These are phyloP conservation scores for Picea sitchensis DNA, from an alignment of 75 land plant genomes.

Conservation along the genomic window DNA sequence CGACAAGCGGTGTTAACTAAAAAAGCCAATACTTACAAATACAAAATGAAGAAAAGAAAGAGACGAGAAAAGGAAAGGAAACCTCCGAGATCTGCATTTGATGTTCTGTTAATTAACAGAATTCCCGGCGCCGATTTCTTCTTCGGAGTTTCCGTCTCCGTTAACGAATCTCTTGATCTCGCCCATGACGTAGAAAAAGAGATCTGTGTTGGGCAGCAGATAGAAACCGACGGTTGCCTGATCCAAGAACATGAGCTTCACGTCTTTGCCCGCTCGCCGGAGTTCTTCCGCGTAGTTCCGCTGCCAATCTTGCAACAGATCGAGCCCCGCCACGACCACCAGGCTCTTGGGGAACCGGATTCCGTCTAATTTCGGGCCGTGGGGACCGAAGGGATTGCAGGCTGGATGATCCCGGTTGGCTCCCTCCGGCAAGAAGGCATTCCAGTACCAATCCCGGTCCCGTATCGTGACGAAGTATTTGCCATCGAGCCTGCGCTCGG, in stretches of 20 bases:
- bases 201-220: constrained; percentile 70
- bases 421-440: constrained; percentile 72
- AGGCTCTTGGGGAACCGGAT: constrained; percentile 61
- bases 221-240: constrained; percentile 80
- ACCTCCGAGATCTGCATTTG: neutral
- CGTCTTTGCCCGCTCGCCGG: constrained; percentile 46
- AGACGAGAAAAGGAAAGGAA: neutral
- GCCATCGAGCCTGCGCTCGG: constrained; percentile 67
- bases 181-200: constrained; percentile 61
- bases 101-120: neutral
- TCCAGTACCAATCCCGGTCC: constrained; percentile 90
- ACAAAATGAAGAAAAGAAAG: neutral
- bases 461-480: constrained; percentile 74
- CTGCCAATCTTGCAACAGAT: constrained; percentile 82
- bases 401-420: constrained; percentile 86
- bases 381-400: constrained; percentile 77
- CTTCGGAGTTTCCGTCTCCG: neutral
- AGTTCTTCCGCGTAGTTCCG: constrained; percentile 60
- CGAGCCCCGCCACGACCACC: constrained; percentile 72
- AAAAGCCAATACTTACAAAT: neutral
- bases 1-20: too few species aligned
- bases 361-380: constrained; percentile 21
- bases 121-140: neutral
- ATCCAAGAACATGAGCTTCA: constrained; percentile 51
- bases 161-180: constrained; percentile 50